Conservation (phyloP, 2,329 filamentous ascomycete genomes). For the Neonectria magnoliae region DNA sequence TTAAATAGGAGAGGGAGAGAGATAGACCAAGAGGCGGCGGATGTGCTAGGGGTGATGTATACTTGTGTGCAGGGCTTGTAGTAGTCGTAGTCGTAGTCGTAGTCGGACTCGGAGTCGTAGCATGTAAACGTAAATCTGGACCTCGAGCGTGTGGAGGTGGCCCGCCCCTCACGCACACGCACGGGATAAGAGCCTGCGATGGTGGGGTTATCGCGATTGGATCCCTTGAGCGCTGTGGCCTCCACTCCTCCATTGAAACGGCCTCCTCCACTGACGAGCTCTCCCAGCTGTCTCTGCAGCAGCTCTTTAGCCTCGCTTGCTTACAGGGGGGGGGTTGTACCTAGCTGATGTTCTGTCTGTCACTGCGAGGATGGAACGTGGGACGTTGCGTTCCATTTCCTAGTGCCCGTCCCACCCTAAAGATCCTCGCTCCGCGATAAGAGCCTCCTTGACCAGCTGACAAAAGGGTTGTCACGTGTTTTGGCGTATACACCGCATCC, state of each 20-base stretch:
- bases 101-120: background rate
- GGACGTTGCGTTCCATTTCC: constrained; percentile 4
- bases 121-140: background rate
- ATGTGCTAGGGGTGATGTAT: background rate
- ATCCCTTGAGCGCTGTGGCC: background rate
- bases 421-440: background rate
- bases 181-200: constrained; percentile 4
- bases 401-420: background rate
- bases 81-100: background rate
- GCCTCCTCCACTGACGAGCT: background rate
- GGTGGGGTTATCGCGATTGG: constrained; percentile 8
- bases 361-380: background rate
- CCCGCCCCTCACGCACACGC: background rate
- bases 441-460: background rate
- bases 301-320: background rate
- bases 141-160: constrained; percentile 1
- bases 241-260: background rate
- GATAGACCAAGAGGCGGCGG: background rate
- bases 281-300: background rate
- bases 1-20: background rate
- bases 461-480: constrained; percentile 32
- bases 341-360: background rate
- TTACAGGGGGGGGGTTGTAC: background rate
- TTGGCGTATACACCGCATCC: constrained; percentile 29
- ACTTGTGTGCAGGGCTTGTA: background rate